Percentiles rank a stretch among this genome's conserved stretches.
Evolutionary conservation across 2,329 filamentous ascomycete species (phyloP).

Genomic region (Teratosphaeria destructans): DNA sequence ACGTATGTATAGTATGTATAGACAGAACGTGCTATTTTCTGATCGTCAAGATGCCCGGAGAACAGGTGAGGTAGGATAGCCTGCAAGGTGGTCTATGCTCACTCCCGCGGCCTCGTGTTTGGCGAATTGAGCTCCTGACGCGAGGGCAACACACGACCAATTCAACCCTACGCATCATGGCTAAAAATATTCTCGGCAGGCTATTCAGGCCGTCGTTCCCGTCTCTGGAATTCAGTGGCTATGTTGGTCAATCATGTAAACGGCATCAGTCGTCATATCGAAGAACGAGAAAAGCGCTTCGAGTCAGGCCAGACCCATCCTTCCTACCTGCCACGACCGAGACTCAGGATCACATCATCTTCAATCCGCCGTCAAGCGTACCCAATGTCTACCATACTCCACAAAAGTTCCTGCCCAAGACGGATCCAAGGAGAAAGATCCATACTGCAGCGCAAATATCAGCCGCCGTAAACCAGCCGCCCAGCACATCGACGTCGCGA

Average conservation of each 20-base stretch:
- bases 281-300: conserved; percentile 37
- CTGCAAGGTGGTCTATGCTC: background rate
- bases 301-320: conserved; percentile 34
- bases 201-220: conserved; percentile 1
- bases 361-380: conserved; percentile 55
- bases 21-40: background rate
- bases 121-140: background rate
- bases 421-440: conserved; percentile 44
- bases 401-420: conserved; percentile 50
- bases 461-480: conserved; percentile 2
- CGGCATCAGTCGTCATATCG: conserved; percentile 36
- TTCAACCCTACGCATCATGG: conserved; percentile 1
- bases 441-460: conserved; percentile 21
- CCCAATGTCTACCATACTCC: conserved; percentile 56
- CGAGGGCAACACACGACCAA: background rate
- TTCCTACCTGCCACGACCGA: conserved; percentile 28
- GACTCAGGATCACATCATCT: conserved; percentile 47
- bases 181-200: background rate
- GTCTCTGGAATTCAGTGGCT: conserved; percentile 6
- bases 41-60: background rate
- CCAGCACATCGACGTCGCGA: conserved; percentile 14
- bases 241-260: conserved; percentile 21
- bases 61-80: background rate
- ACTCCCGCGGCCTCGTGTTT: background rate
- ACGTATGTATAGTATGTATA: too few relatives aligned